Evolutionary conservation across 108 stramenopile species (phyloP).

Genomic region (Seminavis robusta): DNA sequence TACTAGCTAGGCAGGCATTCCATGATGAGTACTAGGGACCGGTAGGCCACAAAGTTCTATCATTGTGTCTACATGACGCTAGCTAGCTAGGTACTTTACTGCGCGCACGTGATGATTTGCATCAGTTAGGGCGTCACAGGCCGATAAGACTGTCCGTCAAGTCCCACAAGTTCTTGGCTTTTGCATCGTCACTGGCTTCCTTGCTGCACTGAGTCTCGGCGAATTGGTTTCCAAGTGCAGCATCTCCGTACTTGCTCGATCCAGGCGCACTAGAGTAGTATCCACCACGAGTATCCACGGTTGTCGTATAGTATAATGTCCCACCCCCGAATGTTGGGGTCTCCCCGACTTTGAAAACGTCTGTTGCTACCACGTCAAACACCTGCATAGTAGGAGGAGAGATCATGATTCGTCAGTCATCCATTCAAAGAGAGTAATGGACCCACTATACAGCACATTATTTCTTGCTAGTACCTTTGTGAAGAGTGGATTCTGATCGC

Average conservation of each 20-base stretch:
- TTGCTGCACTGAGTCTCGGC: conserved; percentile 43
- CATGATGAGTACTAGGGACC: no score
- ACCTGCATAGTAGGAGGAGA: neutral
- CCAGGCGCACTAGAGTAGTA: conserved; percentile 68
- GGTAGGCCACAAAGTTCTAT: no score
- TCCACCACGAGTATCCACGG: conserved; percentile 35
- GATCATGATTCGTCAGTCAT: no score
- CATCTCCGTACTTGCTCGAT: conserved; percentile 73
- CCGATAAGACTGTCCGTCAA: conserved; percentile 70
- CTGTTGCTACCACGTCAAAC: conserved; percentile 69
- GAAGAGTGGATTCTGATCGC: conserved; percentile 85
- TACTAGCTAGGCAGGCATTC: no score
- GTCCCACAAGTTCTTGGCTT: conserved; percentile 71
- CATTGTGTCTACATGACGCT: no score
- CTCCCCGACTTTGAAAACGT: conserved; percentile 65
- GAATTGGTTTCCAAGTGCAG: conserved; percentile 75
- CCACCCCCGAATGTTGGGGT: conserved; percentile 71
- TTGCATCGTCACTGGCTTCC: conserved; percentile 69
- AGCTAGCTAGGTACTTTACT: no score
- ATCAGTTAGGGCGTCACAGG: no score
- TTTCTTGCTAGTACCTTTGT: conserved; percentile 31
- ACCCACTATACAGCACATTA: neutral
- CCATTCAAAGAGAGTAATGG: no score
- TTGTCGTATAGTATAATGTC: conserved; percentile 74
- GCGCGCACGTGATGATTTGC: no score